A percentile compares a stretch with the other conserved stretches of the same genome.
Conservation (phyloP, 768 basidiomycete species). For the Hydnomerulius pinastri region DNA sequence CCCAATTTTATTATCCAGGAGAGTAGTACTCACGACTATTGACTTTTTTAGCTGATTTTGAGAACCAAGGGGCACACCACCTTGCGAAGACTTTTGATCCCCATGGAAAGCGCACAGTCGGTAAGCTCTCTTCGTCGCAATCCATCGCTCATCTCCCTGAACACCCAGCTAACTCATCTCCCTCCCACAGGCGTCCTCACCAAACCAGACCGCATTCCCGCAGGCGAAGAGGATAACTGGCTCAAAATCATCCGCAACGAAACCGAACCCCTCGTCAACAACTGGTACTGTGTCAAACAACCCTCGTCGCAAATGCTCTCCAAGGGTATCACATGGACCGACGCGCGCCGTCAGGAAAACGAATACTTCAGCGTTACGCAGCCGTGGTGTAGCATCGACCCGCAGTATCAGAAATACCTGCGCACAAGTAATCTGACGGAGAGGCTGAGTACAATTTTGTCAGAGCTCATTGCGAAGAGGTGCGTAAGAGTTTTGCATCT, state of each 20-base stretch:
- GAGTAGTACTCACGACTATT: too few relatives aligned
- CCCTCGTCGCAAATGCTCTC: constrained; percentile 30
- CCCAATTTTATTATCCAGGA: too few relatives aligned
- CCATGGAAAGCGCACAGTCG: constrained; percentile 67
- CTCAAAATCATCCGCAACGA: constrained; percentile 57
- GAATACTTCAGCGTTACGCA: constrained; percentile 53
- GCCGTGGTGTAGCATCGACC: constrained; percentile 59
- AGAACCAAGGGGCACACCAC: constrained; percentile 76
- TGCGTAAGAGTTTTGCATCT: constrained; percentile 24
- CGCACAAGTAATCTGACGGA: constrained; percentile 59
- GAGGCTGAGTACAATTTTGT: constrained; percentile 59
- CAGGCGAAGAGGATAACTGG: constrained; percentile 44
- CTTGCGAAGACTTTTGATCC: constrained; percentile 63
- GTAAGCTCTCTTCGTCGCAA: constrained; percentile 56
- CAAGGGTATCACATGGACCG: constrained; percentile 47
- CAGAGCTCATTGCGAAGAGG: constrained; percentile 64
- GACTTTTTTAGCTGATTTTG: constrained; percentile 84
- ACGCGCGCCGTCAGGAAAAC: constrained; percentile 58
- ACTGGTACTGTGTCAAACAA: constrained; percentile 44
- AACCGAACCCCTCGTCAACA: constrained; percentile 30
- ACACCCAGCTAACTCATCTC: neutral
- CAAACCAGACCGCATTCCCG: constrained; percentile 62
- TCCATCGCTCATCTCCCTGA: constrained; percentile 45
- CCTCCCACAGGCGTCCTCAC: constrained; percentile 61
- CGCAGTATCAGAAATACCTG: constrained; percentile 50